These are phyloP conservation scores for Geotrichum fermentans DNA, from an alignment of 1,139 yeast genomes.

Conservation along the genomic window DNA sequence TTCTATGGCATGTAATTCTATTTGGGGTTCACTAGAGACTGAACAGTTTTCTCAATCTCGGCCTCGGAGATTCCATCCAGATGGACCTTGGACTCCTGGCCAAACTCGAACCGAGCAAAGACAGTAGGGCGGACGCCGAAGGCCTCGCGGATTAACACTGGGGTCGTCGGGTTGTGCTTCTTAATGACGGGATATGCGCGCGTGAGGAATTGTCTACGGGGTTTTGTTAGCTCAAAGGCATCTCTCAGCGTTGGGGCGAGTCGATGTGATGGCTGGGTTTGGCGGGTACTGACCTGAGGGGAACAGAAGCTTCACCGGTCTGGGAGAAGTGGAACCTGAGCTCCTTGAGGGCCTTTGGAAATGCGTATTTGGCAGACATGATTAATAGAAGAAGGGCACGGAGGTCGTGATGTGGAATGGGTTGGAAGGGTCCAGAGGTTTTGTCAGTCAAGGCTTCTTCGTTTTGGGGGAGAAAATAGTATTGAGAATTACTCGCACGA, in stretches of 20 bases:
- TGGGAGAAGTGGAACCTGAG: slow-evolving; percentile 76
- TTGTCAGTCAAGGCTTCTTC: neutral
- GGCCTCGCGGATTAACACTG: slow-evolving; percentile 73
- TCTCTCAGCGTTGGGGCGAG: too few species aligned
- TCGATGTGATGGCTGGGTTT: too few species aligned
- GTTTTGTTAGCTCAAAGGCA: neutral
- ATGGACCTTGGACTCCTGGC: slow-evolving; percentile 34
- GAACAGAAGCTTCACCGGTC: slow-evolving; percentile 63
- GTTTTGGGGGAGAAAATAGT: slow-evolving; percentile 2
- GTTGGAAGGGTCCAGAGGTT: neutral
- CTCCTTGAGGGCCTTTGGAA: slow-evolving; percentile 66
- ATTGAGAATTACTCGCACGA: slow-evolving; percentile 1
- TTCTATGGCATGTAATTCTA: too few species aligned
- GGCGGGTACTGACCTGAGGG: slow-evolving; percentile 45
- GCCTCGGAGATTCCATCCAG: slow-evolving; percentile 31
- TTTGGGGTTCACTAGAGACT: slow-evolving; percentile 7
- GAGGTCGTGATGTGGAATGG: neutral
- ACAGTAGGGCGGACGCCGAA: slow-evolving; percentile 66
- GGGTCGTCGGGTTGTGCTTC: slow-evolving; percentile 52
- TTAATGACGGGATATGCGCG: slow-evolving; percentile 60
- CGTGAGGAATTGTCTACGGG: slow-evolving; percentile 50
- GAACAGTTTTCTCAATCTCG: slow-evolving; percentile 15
- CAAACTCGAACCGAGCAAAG: slow-evolving; percentile 56
- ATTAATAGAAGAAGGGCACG: too few species aligned
- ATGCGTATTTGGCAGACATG: slow-evolving; percentile 44